Evolutionary conservation across 2,329 filamentous ascomycete genomes (phyloP).

Genomic region (Onygenales sp.): DNA sequence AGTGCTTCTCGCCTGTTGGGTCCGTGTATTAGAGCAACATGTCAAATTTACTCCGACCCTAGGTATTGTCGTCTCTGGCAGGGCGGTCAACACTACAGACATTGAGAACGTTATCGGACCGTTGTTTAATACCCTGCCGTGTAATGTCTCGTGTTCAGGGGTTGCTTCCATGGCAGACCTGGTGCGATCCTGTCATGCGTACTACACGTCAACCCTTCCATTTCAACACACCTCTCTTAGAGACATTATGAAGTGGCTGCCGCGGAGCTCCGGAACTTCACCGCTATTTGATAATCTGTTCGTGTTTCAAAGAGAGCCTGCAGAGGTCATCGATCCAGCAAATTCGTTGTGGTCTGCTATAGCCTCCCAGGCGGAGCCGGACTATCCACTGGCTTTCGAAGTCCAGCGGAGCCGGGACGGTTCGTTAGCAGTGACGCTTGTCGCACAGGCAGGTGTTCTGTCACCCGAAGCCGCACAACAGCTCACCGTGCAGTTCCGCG

Average conservation of each 20-base stretch:
- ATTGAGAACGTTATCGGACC: conserved; percentile 66
- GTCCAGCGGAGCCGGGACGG: conserved; percentile 45
- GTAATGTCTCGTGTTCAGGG: conserved; percentile 41
- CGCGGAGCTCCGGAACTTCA: conserved; percentile 38
- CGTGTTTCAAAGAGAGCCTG: conserved; percentile 57
- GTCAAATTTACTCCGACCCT: conserved; percentile 44
- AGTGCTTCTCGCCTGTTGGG: conserved; percentile 66
- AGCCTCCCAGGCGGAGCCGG: conserved; percentile 42
- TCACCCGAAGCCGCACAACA: conserved; percentile 23
- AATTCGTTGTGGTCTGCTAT: conserved; percentile 46
- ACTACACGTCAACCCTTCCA: conserved; percentile 56
- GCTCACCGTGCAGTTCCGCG: conserved; percentile 37
- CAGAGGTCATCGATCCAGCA: conserved; percentile 14
- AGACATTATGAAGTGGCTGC: conserved; percentile 71
- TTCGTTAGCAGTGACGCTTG: conserved; percentile 48
- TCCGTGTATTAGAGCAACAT: conserved; percentile 49
- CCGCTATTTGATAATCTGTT: conserved; percentile 73
- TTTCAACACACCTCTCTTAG: conserved; percentile 74
- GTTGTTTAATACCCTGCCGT: conserved; percentile 83
- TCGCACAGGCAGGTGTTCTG: conserved; percentile 43
- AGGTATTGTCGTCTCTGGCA: conserved; percentile 71
- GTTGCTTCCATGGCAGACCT: conserved; percentile 51
- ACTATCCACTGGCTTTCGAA: conserved; percentile 74
- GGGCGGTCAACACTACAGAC: conserved; percentile 57
- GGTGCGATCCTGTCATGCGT: conserved; percentile 57